phyloP scores from a whole-genome alignment of 495 filamentous ascomycete species.

The Annulohypoxylon maeteangense region DNA sequence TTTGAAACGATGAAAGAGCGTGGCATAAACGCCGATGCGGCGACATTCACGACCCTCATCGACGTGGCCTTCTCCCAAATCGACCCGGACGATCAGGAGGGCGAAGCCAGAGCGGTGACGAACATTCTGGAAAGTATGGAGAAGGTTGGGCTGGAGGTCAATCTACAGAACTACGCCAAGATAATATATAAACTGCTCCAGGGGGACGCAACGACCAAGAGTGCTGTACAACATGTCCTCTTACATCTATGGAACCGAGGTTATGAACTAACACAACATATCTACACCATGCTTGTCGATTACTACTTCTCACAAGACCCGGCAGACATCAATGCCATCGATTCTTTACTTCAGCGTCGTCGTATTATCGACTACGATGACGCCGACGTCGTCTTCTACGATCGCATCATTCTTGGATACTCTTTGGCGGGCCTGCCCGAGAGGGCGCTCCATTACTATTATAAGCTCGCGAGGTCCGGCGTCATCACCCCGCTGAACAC shows the following conservation, averaged over 20 bases:
- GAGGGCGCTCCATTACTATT: slow-evolving; percentile 63
- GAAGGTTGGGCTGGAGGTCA: slow-evolving; percentile 61
- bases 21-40: slow-evolving; percentile 49
- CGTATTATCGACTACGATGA: slow-evolving; percentile 48
- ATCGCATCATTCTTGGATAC: slow-evolving; percentile 73
- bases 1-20: slow-evolving; percentile 54
- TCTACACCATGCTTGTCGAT: slow-evolving; percentile 78
- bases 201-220: slow-evolving; percentile 51
- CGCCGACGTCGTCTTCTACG: slow-evolving; percentile 72
- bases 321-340: slow-evolving; percentile 67
- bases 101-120: slow-evolving; percentile 48
- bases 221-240: slow-evolving; percentile 68
- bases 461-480: slow-evolving; percentile 54
- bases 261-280: slow-evolving; percentile 64
- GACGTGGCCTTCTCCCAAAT: slow-evolving; percentile 50
- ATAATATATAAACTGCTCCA: slow-evolving; percentile 71
- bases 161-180: slow-evolving; percentile 67
- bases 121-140: slow-evolving; percentile 65
- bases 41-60: slow-evolving; percentile 58
- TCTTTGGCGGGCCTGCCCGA: slow-evolving; percentile 57
- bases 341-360: slow-evolving; percentile 61
- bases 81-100: slow-evolving; percentile 31
- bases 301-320: slow-evolving; percentile 68
- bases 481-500: slow-evolving; percentile 55
- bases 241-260: slow-evolving; percentile 64